Conservation (phyloP, 345 rosid species). For the Microthlaspi erraticum region DNA sequence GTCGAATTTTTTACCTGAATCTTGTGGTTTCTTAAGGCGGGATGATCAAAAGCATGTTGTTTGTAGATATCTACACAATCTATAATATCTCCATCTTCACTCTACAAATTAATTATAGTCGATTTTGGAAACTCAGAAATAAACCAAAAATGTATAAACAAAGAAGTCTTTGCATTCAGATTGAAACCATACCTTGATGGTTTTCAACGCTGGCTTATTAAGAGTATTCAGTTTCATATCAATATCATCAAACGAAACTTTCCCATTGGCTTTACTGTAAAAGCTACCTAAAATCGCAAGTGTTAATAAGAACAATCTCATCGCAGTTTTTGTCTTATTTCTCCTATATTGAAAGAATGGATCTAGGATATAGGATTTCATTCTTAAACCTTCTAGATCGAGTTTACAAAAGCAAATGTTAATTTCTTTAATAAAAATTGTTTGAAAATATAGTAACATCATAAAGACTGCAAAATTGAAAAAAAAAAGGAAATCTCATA, state of each 20-base stretch:
- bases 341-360: neutral
- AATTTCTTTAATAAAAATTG: too few species aligned
- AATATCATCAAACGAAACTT: conserved; percentile 33
- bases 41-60: conserved; percentile 67
- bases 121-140: neutral
- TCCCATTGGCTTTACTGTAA: conserved; percentile 16
- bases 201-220: conserved; percentile 57
- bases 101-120: conserved; percentile 36
- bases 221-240: conserved; percentile 50
- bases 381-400: neutral
- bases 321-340: neutral
- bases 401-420: neutral
- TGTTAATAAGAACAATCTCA: conserved; percentile 28
- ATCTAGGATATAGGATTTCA: conserved; percentile 4
- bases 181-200: conserved; percentile 41
- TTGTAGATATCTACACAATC: conserved; percentile 57
- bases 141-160: neutral
- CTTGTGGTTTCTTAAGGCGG: conserved; percentile 47
- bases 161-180: neutral
- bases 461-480: neutral
- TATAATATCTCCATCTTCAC: conserved; percentile 62
- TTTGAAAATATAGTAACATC: neutral
- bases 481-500: too few species aligned
- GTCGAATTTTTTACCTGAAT: conserved; percentile 51
- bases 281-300: conserved; percentile 16